Base-by-base conservation (phyloP, 2,329 filamentous ascomycete genomes). In the Tolypocladium album region DNA sequence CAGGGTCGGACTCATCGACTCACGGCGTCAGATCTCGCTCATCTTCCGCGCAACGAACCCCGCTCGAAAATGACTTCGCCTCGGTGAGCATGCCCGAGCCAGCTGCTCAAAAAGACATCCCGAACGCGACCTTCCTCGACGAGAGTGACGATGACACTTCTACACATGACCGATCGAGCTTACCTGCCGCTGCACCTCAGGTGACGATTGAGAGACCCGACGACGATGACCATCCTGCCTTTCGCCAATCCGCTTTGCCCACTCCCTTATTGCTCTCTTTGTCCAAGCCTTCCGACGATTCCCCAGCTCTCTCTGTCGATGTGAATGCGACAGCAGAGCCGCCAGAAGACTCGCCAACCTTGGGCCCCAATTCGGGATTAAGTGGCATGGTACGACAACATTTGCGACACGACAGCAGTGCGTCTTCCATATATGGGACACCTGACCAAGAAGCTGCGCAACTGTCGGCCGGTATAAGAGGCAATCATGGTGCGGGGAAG, bases 361-460 rank as follows among this genome's bases (percentile, higher is more conserved):
- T 96, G 7, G 88, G 88, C 2, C 87, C 89, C 0, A 78, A 78
- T 20, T 59, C 69, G 13, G 91, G 90, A 1, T 78, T 97, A 20
- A 93, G 88, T 67, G 89, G 88, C 2, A 83, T 96, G 78, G 87
- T 96, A 55, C 85, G 88, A 39, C 88, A 92, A 63, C 94, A 97
- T 76, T 76, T 97, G 47, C 86, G 94, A 57, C 85, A 85, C 40
- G 85, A 88, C 64, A 97, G 93, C 74, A 88, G 87, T 61, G 82
- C 85, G 17, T 97, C 93, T 0, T 95, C 91, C 0, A 80, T 94
- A 34, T 91, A 90, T 65, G 84, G 83, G 34, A 60, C 75, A 74
- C 31, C 77, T 76, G 63, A 75, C 64, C 42, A 69, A 64, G 55
- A 74, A 63, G n/a, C 68, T 15, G 61, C 65, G 6, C 64, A 65